A percentile compares a stretch with the other conserved stretches of the same genome.
phyloP scores from a whole-genome alignment of 148 eudicot genomes.

The Cornus kousa region DNA sequence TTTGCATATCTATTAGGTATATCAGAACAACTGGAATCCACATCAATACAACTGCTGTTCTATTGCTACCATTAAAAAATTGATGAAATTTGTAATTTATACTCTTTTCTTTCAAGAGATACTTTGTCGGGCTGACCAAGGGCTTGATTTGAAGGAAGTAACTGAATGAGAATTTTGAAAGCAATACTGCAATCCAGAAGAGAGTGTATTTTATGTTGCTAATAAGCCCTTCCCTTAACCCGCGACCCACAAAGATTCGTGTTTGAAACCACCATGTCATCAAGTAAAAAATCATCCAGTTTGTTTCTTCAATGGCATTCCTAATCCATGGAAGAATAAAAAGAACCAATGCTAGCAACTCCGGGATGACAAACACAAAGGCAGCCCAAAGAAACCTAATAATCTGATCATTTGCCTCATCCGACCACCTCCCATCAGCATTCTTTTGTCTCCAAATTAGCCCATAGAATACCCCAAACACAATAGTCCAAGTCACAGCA shows the following conservation, averaged over 20 bases:
- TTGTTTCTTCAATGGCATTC: constrained; percentile 59
- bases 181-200: constrained; percentile 73
- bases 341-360: constrained; percentile 61
- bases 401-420: constrained; percentile 47
- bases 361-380: constrained; percentile 69
- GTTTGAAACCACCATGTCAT: constrained; percentile 92
- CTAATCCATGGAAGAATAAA: constrained; percentile 78
- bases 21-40: constrained; percentile 83
- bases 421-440: constrained; percentile 60
- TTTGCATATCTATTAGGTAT: constrained; percentile 80
- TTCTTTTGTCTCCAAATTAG: constrained; percentile 78
- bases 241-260: constrained; percentile 77
- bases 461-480: constrained; percentile 74
- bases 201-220: constrained; percentile 66
- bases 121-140: constrained; percentile 67
- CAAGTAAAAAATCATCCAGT: constrained; percentile 55
- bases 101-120: constrained; percentile 42
- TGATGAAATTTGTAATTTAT: constrained; percentile 66
- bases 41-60: constrained; percentile 58
- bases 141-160: constrained; percentile 89
- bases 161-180: constrained; percentile 79
- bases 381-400: constrained; percentile 57
- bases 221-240: constrained; percentile 78
- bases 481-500: constrained; percentile 70
- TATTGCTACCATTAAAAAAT: constrained; percentile 65